A percentile compares a stretch with the other conserved stretches of the same genome.
These are phyloP conservation scores for Endocarpon pusillum DNA, from an alignment of 495 filamentous ascomycete species.

Conservation along the genomic window DNA sequence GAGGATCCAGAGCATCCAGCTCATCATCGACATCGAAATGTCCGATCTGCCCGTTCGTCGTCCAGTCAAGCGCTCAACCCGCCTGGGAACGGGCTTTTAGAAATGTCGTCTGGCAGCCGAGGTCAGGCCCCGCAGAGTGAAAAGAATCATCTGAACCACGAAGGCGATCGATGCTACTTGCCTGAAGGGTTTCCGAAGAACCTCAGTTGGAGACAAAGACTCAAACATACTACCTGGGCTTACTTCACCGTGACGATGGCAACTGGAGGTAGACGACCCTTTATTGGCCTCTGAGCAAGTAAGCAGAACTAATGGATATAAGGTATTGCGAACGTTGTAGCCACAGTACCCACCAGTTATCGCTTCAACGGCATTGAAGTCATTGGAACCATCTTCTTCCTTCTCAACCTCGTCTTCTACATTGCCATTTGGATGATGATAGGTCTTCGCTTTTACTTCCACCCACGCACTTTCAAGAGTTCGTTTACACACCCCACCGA, in stretches of 20 bases:
- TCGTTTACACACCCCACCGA: constrained; percentile 67
- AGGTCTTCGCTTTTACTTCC: constrained; percentile 48
- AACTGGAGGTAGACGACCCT: constrained; percentile 45
- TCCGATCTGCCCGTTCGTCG: neutral
- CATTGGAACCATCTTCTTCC: constrained; percentile 56
- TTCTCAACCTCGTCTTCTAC: constrained; percentile 61
- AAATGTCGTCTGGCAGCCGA: neutral
- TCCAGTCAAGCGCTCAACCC: neutral
- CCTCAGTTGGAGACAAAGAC: constrained; percentile 29
- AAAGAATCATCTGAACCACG: neutral
- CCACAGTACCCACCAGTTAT: constrained; percentile 52
- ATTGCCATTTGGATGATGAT: constrained; percentile 50
- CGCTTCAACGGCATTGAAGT: constrained; percentile 48
- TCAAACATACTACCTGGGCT: constrained; percentile 43
- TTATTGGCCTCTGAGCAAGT: too few relatives aligned
- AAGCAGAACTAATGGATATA: neutral
- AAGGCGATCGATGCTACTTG: neutral
- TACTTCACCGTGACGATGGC: constrained; percentile 69
- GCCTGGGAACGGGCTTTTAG: neutral
- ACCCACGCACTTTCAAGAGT: constrained; percentile 51
- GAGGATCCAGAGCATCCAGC: constrained; percentile 22
- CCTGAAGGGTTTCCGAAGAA: constrained; percentile 4
- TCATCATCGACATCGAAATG: neutral
- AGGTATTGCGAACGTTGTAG: constrained; percentile 1
- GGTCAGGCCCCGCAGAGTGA: neutral